These are phyloP conservation scores for Gossypium raimondii DNA, from an alignment of 345 rosid species.

Conservation along the genomic window DNA sequence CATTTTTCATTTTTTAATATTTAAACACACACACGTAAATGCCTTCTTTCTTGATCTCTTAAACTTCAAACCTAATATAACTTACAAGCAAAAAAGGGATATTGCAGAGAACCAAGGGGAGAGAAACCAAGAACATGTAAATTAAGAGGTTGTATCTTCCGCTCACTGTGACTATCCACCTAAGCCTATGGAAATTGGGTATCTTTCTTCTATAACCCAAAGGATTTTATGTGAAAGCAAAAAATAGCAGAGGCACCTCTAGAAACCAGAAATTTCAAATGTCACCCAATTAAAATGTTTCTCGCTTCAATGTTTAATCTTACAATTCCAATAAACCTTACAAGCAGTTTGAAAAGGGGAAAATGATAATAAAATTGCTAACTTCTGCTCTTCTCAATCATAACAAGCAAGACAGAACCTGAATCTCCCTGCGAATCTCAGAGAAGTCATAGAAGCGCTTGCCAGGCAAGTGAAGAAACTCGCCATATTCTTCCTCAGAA, in stretches of 20 bases:
- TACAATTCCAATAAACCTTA: background rate
- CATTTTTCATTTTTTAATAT: background rate
- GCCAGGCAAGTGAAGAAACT: conserved; percentile 82
- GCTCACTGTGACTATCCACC: background rate
- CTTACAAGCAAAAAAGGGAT: background rate
- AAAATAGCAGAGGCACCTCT: background rate
- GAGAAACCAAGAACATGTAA: too few relatives aligned
- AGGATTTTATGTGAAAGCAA: background rate
- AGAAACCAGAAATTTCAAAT: background rate
- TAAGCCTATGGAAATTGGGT: background rate
- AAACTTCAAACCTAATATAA: background rate
- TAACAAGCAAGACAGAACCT: conserved; percentile 36
- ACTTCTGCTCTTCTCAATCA: background rate
- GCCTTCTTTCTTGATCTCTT: background rate
- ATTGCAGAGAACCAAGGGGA: background rate
- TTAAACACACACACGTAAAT: background rate
- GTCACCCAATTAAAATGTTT: background rate
- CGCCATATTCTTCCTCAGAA: conserved; percentile 85
- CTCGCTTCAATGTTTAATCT: background rate
- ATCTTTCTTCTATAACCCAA: background rate
- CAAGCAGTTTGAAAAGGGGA: background rate
- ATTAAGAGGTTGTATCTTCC: background rate
- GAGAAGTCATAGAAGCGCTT: conserved; percentile 80
- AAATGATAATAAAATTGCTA: background rate
- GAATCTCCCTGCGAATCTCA: conserved; percentile 89